These are phyloP conservation scores for Dryadomyces quercivorus DNA, from an alignment of 2,329 filamentous ascomycete species.

Conservation along the genomic window DNA sequence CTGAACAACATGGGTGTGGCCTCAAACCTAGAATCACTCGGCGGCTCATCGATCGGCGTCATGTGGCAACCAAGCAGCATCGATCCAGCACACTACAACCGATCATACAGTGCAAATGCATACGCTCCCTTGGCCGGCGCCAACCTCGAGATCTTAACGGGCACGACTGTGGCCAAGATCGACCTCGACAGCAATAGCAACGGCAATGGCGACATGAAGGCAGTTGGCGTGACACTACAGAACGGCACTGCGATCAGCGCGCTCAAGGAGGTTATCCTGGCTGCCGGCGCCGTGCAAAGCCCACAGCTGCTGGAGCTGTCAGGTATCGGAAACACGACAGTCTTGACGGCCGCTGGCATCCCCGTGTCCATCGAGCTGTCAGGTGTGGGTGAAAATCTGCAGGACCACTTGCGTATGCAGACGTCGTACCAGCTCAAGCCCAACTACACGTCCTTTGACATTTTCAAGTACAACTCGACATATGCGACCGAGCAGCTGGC, in stretches of 20 bases:
- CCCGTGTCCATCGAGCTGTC: conserved; percentile 37
- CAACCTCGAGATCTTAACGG: conserved; percentile 28
- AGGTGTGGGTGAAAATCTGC: conserved; percentile 43
- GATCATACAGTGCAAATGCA: conserved; percentile 32
- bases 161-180: conserved; percentile 25
- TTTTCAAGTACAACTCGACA: conserved; percentile 18
- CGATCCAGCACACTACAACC: conserved; percentile 29
- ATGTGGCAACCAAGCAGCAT: conserved; percentile 37
- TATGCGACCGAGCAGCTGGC: conserved; percentile 26
- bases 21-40: conserved; percentile 31
- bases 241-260: conserved; percentile 17
- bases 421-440: conserved; percentile 16
- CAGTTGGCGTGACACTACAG: conserved; percentile 15
- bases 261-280: conserved; percentile 8
- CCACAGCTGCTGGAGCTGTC: conserved; percentile 16
- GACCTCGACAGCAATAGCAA: conserved; percentile 16
- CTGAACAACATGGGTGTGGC: conserved; percentile 31
- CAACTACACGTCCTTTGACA: conserved; percentile 20
- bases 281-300: conserved; percentile 5
- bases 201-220: conserved; percentile 2
- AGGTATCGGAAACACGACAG: conserved; percentile 37
- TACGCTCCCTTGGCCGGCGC: conserved; percentile 28
- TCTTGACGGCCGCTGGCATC: conserved; percentile 35
- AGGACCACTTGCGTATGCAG: conserved; percentile 15
- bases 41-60: conserved; percentile 35